phyloP scores from a whole-genome alignment of 2,329 filamentous ascomycete species.

The Ilyonectria sp. region DNA sequence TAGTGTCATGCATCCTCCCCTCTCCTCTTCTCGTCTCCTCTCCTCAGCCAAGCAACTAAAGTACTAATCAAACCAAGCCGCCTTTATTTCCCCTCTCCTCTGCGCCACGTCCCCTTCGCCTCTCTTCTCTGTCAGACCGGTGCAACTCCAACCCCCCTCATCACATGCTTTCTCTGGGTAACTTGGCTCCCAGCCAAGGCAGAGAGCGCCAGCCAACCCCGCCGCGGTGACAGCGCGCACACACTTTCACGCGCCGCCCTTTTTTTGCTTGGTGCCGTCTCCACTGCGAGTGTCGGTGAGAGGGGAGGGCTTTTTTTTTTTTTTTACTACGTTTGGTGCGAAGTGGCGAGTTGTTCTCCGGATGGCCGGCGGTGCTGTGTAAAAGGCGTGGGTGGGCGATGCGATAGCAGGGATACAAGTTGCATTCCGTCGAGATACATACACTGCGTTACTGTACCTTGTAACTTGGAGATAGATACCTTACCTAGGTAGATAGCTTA shows the following conservation, averaged over 20 bases:
- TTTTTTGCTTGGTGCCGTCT: not conserved
- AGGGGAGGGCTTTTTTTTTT: not conserved
- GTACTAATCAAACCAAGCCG: not conserved
- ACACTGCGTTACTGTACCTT: too few species aligned
- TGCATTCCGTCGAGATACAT: too few species aligned
- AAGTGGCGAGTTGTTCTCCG: not conserved
- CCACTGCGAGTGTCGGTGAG: slow-evolving; percentile 1
- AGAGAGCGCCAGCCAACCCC: not conserved
- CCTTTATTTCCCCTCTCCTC: not conserved
- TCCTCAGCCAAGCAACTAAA: not conserved
- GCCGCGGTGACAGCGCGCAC: not conserved
- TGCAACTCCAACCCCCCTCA: slow-evolving; percentile 4
- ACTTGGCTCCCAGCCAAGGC: slow-evolving; percentile 4
- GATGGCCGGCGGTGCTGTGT: not conserved
- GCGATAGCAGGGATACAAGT: too few species aligned
- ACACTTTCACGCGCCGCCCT: not conserved
- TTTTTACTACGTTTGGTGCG: not conserved
- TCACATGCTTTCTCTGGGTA: slow-evolving; percentile 7
- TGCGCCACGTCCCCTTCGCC: not conserved
- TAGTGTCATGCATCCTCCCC: not conserved
- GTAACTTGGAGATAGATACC: too few species aligned
- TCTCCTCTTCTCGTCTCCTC: not conserved
- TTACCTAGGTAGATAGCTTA: too few species aligned
- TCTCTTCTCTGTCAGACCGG: not conserved
- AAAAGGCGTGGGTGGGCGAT: not conserved